Evolutionary conservation across 441 rosid species (phyloP).

Genomic region (Croton laevigatus): DNA sequence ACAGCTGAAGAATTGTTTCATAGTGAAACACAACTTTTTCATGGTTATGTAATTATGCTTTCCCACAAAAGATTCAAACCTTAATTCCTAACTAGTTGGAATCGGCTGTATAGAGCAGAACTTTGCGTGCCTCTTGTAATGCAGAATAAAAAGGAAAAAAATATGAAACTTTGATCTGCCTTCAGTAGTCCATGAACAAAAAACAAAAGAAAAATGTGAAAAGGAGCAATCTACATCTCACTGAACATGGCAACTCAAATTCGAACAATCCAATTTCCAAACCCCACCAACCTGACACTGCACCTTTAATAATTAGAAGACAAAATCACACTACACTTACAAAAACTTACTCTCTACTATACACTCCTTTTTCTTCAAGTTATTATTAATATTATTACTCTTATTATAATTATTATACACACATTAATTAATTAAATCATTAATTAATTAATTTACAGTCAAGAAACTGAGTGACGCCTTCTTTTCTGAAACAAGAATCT

Average conservation of each 20-base stretch:
- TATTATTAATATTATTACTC: background rate
- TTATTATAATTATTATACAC: conserved; percentile 13
- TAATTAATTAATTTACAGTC: conserved; percentile 20
- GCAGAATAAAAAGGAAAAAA: too few species aligned
- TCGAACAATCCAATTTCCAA: conserved; percentile 16
- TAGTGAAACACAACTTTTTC: too few species aligned
- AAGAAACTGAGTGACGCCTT: conserved; percentile 79
- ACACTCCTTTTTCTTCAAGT: conserved; percentile 23
- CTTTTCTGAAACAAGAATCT: conserved; percentile 70
- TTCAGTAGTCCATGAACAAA: conserved; percentile 5
- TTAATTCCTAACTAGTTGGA: too few species aligned
- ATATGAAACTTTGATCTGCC: too few species aligned
- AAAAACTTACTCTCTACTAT: conserved; percentile 16
- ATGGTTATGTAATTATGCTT: too few species aligned
- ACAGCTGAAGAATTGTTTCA: too few species aligned
- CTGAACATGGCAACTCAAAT: conserved; percentile 18
- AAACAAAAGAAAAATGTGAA: background rate
- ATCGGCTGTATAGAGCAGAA: too few species aligned
- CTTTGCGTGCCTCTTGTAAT: too few species aligned
- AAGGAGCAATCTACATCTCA: background rate
- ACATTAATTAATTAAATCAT: conserved; percentile 8
- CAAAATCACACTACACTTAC: conserved; percentile 22
- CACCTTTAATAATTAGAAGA: conserved; percentile 9
- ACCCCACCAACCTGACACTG: conserved; percentile 15
- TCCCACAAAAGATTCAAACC: too few species aligned